Base-by-base conservation (phyloP, 192 early-diverging fungal genomes). In the Chytriomyces hyalinus region DNA sequence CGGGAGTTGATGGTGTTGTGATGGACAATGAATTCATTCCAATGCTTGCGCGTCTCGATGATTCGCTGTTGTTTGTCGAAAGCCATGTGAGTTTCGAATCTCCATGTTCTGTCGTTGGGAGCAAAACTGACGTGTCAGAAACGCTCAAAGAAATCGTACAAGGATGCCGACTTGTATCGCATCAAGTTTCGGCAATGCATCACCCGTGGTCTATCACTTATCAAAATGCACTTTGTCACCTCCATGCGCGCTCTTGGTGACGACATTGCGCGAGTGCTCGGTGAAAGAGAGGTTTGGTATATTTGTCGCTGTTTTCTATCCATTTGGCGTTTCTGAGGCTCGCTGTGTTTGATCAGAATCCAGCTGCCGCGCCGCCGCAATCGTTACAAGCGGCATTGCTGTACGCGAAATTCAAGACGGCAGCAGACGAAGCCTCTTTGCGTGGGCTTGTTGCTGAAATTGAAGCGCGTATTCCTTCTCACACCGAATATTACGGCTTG, bases 121-220 rank as follows among this genome's bases (percentile, higher is more conserved):
- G 57, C 47, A 6, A 26, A 20, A 44, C 49, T 36, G 17, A 48
- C 45, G 15, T 4, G 26, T 20, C 20, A 24, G 69, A 62, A 6
- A 77, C 83, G 0, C 0, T 26, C 65, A 11, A 63, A 91, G 91
- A 79, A 89, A 43, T 85, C 81, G 15, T 96, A 93, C 80, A 86
- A 87, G 28, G 97, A 99, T 82, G 91, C 94, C 6, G 95, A 96
- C 69, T 88, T 98, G 53, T 98, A 97, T 78, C 85, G 92, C 46
- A 94, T 97, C 93, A 87, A 95, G 22, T 98, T 96, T 80, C 85
- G 93, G 20, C 96, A 98, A 77, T 97, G 96, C 81, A 92, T 97
- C 84, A 95, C 95, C n/a, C 90, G 93, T 36, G 94, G 92, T 6
- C 90, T 99, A 81, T 91, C 96, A 22, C 82, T 98, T 48, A 95